A percentile compares a stretch with the other conserved stretches of the same genome.
Evolutionary conservation across 169 alveolate genomes (phyloP).

Genomic region (Plasmodium relictum): DNA sequence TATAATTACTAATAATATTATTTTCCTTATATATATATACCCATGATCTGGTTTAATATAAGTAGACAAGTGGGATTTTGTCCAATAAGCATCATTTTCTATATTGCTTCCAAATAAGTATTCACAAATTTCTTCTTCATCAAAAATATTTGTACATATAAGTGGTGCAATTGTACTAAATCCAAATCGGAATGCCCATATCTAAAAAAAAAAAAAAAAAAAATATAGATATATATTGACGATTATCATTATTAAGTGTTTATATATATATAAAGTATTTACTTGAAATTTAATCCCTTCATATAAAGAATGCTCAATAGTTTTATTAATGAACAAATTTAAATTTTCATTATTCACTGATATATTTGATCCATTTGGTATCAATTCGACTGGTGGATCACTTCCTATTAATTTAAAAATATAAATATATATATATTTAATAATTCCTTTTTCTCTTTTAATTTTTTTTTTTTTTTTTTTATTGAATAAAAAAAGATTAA

Average conservation of each 20-base stretch:
- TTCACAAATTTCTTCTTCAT: slow-evolving; percentile 79
- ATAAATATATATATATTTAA: slow-evolving; percentile 2
- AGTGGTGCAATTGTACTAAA: slow-evolving; percentile 83
- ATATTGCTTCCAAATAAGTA: slow-evolving; percentile 77
- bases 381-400: slow-evolving; percentile 77
- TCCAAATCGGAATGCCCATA: slow-evolving; percentile 85
- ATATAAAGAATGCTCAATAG: slow-evolving; percentile 78
- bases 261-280: not conserved
- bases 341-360: slow-evolving; percentile 79
- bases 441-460: too few relatives aligned
- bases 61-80: slow-evolving; percentile 82
- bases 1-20: too few relatives aligned
- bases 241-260: not conserved
- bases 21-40: slow-evolving; percentile 74
- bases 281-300: slow-evolving; percentile 81
- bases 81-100: slow-evolving; percentile 83
- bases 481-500: not conserved
- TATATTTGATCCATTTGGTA: slow-evolving; percentile 78
- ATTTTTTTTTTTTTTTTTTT: not conserved
- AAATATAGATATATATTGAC: not conserved
- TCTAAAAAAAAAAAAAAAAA: slow-evolving; percentile 15
- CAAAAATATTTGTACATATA: slow-evolving; percentile 80
- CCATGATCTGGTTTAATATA: slow-evolving; percentile 94
- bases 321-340: slow-evolving; percentile 74
- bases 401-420: slow-evolving; percentile 49